Evolutionary conservation across 192 early-diverging fungal genomes (phyloP), one percentile per base, ranked within the genome.

Genomic region (Coemansia sp.): DNA sequence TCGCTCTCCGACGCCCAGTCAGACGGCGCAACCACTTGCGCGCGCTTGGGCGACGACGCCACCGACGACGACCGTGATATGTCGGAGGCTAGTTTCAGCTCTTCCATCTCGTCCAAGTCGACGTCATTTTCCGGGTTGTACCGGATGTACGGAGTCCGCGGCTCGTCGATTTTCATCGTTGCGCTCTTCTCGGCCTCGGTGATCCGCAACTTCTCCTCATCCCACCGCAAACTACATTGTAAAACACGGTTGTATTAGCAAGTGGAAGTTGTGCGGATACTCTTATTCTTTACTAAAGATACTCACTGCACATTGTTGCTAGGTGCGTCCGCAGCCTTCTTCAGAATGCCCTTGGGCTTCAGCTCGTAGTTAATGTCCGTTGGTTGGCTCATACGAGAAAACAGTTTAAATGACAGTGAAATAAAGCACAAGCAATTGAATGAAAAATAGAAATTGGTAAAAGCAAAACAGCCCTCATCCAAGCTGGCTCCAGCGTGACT

Each of bases 91-190:
- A 81, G 70, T 58, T 57, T 66, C 11, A 81, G 63, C 26, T 69
- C 74, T 38, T 81, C 79, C 73, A 81, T 69, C 3, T 58, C 57
- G 50, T 72, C 72, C 51, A 71, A 56, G 52, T 89, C 78, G 8
- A 89, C 83, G 55, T 89, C 86, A 60, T 96, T 92, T 20, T 87
- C 88, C 1, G 82, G 76, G 68, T 98, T 86, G 73, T 97, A 98
- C 57, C 86, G 87, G 58, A 99, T 91, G 60, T 82, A 99, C 0
- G 97, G 97, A 1, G 97, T 99, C 76, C 92, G 93, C 21, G 95
- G 96, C 69, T 99, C 96, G 36, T 88, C 85, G 5, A 98, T 92
- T 79, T 98, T 97, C 97, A 99, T 99, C 31, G 89, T 96, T 17
- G 89, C 81, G 56, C 87, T 87, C 75, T 94, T 94, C 67, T 93